Base-by-base conservation (phyloP, 2,329 filamentous ascomycete species). In the Chaetomiaceae sp. region DNA sequence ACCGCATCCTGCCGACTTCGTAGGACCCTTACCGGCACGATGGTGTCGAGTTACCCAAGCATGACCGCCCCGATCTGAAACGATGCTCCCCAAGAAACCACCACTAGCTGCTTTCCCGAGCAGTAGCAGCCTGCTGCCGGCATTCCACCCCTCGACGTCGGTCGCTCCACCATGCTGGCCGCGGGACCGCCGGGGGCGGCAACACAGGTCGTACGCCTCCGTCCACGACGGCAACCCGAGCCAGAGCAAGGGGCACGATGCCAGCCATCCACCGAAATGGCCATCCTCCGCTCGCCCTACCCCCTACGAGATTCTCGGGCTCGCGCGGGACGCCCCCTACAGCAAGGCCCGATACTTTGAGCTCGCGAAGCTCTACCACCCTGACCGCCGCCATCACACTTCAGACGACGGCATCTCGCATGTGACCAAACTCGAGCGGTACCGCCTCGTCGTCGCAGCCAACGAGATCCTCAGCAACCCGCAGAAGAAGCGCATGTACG, bases 311-410 rank as follows among this genome's bases (percentile, higher is more conserved):
- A 89, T 99, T 66, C 85, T 97, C 64, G 76, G 80, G 56, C 69
- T 75, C 44, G 64, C 69, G 49, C 69, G 71, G 29, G 74, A 75
- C 53, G 83, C 82, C 14, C 80, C 83, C 2, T 97, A 99, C 70
- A 85, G 82, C 58, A 97, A 99, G 71, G 73, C 78, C 39, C 83
- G 83, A 55, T 99, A 91, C 77, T 94, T 95, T 70, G 81, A 92
- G 65, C 82, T 99, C 48, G 94, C 95, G 54, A 99, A 97, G 74
- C 77, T 95, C 43, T 99, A 99, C 73, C 94, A 99, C 66, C 94
- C 94, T 0, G 94, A 99, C 69, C 82, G 81, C 6, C 69, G 72
- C 55, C 69, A 74, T 56, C 67, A 75, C 48, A 68, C 67, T 15
- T 59, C 71, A 20, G 68, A 69, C 61, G 71, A 71, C 57, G 68